A percentile compares a stretch with the other conserved stretches of the same genome.
Evolutionary conservation across 192 early-diverging fungal species (phyloP).

Genomic region (Gryganskiella cystojenkinii): DNA sequence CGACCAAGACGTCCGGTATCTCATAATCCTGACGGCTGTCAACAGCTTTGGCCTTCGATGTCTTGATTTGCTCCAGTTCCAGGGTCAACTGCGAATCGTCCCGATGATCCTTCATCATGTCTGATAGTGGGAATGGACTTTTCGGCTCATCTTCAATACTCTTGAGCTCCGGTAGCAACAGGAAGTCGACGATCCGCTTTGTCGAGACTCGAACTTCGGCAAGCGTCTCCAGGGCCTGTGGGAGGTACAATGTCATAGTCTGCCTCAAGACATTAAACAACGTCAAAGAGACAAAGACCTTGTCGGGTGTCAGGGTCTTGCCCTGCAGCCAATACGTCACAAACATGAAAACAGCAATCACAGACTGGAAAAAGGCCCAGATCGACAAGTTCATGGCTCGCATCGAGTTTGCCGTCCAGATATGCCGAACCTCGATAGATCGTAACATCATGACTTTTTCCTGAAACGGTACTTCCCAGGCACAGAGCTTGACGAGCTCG

Average conservation of each 20-base stretch:
- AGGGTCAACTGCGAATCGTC: too few relatives aligned
- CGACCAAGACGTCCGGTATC: slow-evolving; percentile 14
- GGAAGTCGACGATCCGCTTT: slow-evolving; percentile 21
- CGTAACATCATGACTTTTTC: slow-evolving; percentile 16
- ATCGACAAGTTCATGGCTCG: slow-evolving; percentile 17
- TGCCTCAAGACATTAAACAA: slow-evolving; percentile 15
- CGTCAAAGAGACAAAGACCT: slow-evolving; percentile 14
- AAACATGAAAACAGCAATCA: slow-evolving; percentile 13
- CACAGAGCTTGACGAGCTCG: slow-evolving; percentile 28
- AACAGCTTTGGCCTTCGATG: background rate
- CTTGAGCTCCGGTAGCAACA: slow-evolving; percentile 22
- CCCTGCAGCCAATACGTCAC: slow-evolving; percentile 14
- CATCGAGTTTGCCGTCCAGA: slow-evolving; percentile 13
- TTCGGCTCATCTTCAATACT: slow-evolving; percentile 8
- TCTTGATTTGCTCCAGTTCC: too few relatives aligned
- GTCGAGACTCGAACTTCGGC: slow-evolving; percentile 6
- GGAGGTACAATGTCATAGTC: slow-evolving; percentile 25
- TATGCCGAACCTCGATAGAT: slow-evolving; percentile 1
- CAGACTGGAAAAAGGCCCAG: slow-evolving; percentile 21
- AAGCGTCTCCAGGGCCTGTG: slow-evolving; percentile 22
- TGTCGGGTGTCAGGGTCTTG: slow-evolving; percentile 15
- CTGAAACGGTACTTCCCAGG: slow-evolving; percentile 31
- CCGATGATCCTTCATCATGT: background rate
- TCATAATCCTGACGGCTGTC: slow-evolving; percentile 11
- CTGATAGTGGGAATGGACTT: background rate